phyloP scores from a whole-genome alignment of 495 filamentous ascomycete genomes.

The Podospora australis region DNA sequence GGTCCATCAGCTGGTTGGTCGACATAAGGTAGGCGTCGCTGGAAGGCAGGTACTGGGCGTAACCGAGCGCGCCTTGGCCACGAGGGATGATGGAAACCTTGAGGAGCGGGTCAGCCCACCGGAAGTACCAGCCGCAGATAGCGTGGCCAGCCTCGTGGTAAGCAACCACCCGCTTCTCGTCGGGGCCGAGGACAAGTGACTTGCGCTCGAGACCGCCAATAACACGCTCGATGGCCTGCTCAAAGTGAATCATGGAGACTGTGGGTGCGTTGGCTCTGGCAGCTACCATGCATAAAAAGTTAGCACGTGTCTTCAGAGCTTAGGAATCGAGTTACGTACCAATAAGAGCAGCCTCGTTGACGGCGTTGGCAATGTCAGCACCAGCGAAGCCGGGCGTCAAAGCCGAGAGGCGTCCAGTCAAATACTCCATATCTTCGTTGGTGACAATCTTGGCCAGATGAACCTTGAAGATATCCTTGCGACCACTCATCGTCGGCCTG shows the following conservation, averaged over 20 bases:
- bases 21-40: slow-evolving; percentile 92
- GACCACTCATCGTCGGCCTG: slow-evolving; percentile 89
- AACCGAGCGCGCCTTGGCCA: slow-evolving; percentile 86
- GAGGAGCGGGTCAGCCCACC: slow-evolving; percentile 89
- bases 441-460: slow-evolving; percentile 91
- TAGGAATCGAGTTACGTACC: slow-evolving; percentile 54
- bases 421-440: slow-evolving; percentile 75
- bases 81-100: slow-evolving; percentile 98
- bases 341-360: slow-evolving; percentile 94
- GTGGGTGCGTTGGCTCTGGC: slow-evolving; percentile 69
- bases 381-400: slow-evolving; percentile 94
- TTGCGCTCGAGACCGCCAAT: slow-evolving; percentile 95
- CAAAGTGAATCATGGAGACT: slow-evolving; percentile 85
- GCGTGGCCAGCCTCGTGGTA: slow-evolving; percentile 98
- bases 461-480: slow-evolving; percentile 92
- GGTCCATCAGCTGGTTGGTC: slow-evolving; percentile 93
- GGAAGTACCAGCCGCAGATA: slow-evolving; percentile 97
- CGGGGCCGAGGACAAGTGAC: slow-evolving; percentile 81
- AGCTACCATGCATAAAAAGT: slow-evolving; percentile 53
- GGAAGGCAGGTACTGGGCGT: slow-evolving; percentile 91
- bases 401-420: slow-evolving; percentile 81
- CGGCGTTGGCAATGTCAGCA: slow-evolving; percentile 96
- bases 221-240: slow-evolving; percentile 94
- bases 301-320: slow-evolving; percentile 18
- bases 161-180: slow-evolving; percentile 90